These are phyloP conservation scores for Coprinopsis strossmayeri DNA, from an alignment of 768 basidiomycete genomes.

Conservation along the genomic window DNA sequence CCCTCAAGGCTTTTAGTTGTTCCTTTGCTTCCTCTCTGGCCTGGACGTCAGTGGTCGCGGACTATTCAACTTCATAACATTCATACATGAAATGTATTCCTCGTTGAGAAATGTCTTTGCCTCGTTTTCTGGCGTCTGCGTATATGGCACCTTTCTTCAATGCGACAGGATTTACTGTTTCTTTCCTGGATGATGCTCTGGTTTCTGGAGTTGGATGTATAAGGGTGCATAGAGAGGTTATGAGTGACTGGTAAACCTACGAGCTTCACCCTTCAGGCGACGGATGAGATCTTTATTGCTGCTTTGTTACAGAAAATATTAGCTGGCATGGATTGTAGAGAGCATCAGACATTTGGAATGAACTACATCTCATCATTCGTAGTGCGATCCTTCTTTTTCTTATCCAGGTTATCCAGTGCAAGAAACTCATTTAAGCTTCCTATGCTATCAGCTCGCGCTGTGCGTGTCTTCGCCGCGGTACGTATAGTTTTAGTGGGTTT, in stretches of 20 bases:
- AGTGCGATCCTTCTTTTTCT: no score
- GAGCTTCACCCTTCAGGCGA: background rate
- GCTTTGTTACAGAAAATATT: no score
- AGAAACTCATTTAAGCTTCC: no score
- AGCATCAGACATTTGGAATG: no score
- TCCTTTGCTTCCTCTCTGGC: slow-evolving; percentile 25
- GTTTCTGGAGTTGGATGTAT: background rate
- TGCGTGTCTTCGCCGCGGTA: no score
- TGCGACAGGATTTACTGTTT: background rate
- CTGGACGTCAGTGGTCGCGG: background rate
- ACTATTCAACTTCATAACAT: background rate
- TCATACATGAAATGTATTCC: slow-evolving; percentile 26
- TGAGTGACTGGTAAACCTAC: no score
- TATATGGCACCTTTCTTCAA: slow-evolving; percentile 16
- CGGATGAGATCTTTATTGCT: background rate
- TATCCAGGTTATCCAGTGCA: no score
- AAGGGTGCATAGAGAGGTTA: background rate
- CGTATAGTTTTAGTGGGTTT: no score
- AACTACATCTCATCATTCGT: no score
- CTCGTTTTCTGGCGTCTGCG: slow-evolving; percentile 24
- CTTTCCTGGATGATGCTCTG: background rate
- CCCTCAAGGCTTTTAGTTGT: slow-evolving; percentile 19
- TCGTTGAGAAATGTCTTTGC: slow-evolving; percentile 21
- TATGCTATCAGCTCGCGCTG: no score
- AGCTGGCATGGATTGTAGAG: background rate